Percentiles rank a stretch among this genome's conserved stretches.
These are phyloP conservation scores for Cerrena zonata DNA, from an alignment of 1,284 basidiomycete genomes.

Conservation along the genomic window DNA sequence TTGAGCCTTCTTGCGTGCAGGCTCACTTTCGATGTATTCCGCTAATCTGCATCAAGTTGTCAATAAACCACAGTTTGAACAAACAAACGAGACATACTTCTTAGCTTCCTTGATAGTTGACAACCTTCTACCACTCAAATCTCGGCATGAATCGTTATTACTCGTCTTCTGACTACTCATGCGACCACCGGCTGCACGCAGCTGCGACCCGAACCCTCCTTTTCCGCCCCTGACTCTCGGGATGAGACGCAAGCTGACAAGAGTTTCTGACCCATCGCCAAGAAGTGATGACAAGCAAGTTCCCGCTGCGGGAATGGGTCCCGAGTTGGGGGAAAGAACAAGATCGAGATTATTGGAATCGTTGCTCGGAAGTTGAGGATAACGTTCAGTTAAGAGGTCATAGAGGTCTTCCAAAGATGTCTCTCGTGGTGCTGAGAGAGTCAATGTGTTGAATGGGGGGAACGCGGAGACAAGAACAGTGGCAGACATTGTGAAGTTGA, in stretches of 20 bases:
- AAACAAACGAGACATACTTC: conserved; percentile 45
- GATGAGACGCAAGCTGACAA: conserved; percentile 60
- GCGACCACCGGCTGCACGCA: conserved; percentile 91
- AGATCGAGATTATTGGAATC: conserved; percentile 33
- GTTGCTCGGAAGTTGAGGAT: conserved; percentile 48
- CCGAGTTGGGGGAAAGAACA: conserved; percentile 48
- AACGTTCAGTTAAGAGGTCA: conserved; percentile 49
- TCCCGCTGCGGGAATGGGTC: conserved; percentile 38
- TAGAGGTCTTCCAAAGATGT: conserved; percentile 49
- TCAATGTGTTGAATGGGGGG: conserved; percentile 69
- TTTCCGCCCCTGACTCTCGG: conserved; percentile 84
- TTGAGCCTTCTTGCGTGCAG: conserved; percentile 74
- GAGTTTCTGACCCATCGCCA: conserved; percentile 23
- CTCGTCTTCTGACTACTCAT: conserved; percentile 95
- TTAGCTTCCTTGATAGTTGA: conserved; percentile 96
- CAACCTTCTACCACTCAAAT: conserved; percentile 83
- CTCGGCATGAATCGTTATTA: conserved; percentile 93
- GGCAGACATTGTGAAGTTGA: conserved; percentile 20
- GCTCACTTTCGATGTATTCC: conserved; percentile 82
- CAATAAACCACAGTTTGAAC: background rate
- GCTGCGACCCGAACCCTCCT: conserved; percentile 94
- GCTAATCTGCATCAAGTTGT: conserved; percentile 57
- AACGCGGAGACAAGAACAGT: conserved; percentile 69
- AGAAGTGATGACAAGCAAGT: conserved; percentile 43
- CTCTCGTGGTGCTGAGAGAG: conserved; percentile 50